phyloP scores from a whole-genome alignment of 768 basidiomycete genomes.

The Lentinula detonsa region DNA sequence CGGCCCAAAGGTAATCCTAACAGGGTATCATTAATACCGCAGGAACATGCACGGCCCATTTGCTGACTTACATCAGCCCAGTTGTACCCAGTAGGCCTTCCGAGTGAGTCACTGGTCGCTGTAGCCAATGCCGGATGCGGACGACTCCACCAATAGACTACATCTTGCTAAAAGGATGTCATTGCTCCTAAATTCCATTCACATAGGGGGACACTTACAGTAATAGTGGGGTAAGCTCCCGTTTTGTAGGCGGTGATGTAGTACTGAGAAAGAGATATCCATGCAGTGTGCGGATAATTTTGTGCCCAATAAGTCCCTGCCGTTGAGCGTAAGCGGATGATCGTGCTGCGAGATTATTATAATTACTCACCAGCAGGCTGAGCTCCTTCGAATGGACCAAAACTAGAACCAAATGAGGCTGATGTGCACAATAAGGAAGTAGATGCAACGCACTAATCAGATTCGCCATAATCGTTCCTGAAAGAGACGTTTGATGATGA shows the following conservation, averaged over 20 bases:
- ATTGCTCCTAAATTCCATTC: neutral
- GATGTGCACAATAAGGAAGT: neutral
- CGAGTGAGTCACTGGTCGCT: slow-evolving; percentile 36
- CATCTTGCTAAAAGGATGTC: slow-evolving; percentile 26
- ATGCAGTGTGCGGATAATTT: slow-evolving; percentile 44
- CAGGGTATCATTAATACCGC: neutral
- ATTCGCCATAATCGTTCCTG: slow-evolving; percentile 77
- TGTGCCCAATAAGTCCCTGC: slow-evolving; percentile 33
- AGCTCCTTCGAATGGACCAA: slow-evolving; percentile 52
- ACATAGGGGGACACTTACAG: slow-evolving; percentile 31
- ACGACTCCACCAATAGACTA: slow-evolving; percentile 55
- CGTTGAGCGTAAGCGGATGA: neutral
- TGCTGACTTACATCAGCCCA: slow-evolving; percentile 40
- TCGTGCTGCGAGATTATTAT: neutral
- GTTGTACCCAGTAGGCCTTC: slow-evolving; percentile 42
- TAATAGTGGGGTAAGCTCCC: slow-evolving; percentile 53
- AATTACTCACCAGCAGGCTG: slow-evolving; percentile 25
- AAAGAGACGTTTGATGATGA: neutral
- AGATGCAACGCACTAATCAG: slow-evolving; percentile 46
- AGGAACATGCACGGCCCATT: neutral
- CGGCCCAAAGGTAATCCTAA: slow-evolving; percentile 61
- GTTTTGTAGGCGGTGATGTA: slow-evolving; percentile 67
- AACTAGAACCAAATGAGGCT: slow-evolving; percentile 20
- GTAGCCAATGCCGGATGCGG: slow-evolving; percentile 52
- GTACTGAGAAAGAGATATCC: slow-evolving; percentile 58